A percentile compares a stretch with the other conserved stretches of the same genome.
Conservation (phyloP, 805 yeast genomes). For the Wickerhamiella sergipiensis region DNA sequence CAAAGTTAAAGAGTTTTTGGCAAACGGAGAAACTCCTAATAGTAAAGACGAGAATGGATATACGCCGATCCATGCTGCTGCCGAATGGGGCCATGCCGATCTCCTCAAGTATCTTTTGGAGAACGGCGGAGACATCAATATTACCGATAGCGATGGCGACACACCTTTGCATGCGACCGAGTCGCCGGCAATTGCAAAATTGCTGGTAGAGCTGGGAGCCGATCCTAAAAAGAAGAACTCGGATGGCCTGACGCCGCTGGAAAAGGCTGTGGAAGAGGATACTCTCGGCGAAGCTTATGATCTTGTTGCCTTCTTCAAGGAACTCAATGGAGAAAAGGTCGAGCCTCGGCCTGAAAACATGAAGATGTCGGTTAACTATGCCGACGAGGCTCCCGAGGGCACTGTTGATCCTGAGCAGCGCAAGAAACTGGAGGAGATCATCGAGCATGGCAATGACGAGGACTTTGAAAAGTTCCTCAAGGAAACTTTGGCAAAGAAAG, state of each 20-base stretch:
- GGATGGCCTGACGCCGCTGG: conserved; percentile 64
- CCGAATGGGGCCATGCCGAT: conserved; percentile 74
- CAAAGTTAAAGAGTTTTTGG: conserved; percentile 42
- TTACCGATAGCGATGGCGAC: conserved; percentile 82
- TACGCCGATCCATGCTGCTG: conserved; percentile 96
- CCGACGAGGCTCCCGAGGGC: conserved; percentile 21
- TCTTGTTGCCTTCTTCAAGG: conserved; percentile 46
- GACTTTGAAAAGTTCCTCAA: conserved; percentile 55
- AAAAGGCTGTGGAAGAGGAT: conserved; percentile 60
- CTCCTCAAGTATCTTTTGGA: conserved; percentile 44
- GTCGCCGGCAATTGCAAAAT: conserved; percentile 46
- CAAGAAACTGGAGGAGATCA: conserved; percentile 50
- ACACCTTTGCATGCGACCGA: conserved; percentile 91
- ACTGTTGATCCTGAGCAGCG: conserved; percentile 45
- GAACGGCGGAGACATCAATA: conserved; percentile 65
- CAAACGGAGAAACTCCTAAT: conserved; percentile 47
- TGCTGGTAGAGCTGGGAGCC: conserved; percentile 56
- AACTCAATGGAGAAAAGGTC: conserved; percentile 27
- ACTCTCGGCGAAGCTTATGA: conserved; percentile 52
- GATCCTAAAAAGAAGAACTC: conserved; percentile 48
- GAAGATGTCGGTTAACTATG: conserved; percentile 15
- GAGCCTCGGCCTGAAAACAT: conserved; percentile 17
- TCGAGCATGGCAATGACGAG: conserved; percentile 69
- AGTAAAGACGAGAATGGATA: conserved; percentile 86
- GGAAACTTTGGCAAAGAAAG: conserved; percentile 33